A percentile compares a stretch with the other conserved stretches of the same genome.
Conservation (phyloP, 2,329 filamentous ascomycete species). For the Aquanectria penicillioides region DNA sequence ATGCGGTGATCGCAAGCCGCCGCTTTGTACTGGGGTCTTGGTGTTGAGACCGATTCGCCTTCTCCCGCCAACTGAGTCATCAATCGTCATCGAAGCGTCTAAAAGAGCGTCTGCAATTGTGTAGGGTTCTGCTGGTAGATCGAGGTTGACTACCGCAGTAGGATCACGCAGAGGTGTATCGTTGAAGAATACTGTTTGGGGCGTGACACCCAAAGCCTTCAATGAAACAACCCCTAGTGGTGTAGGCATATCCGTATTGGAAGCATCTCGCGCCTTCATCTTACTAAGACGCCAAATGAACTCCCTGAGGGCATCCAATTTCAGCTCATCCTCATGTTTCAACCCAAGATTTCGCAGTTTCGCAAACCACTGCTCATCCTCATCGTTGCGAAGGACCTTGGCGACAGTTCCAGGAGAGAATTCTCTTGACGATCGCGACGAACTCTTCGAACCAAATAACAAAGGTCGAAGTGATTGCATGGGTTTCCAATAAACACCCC, state of each 20-base stretch:
- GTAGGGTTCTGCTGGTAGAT: slow-evolving; percentile 60
- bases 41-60: slow-evolving; percentile 62
- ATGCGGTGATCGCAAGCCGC: slow-evolving; percentile 43
- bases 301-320: slow-evolving; percentile 85
- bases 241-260: slow-evolving; percentile 46
- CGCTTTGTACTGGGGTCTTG: slow-evolving; percentile 56
- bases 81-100: slow-evolving; percentile 90
- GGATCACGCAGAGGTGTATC: slow-evolving; percentile 68
- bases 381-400: slow-evolving; percentile 80
- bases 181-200: slow-evolving; percentile 93
- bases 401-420: slow-evolving; percentile 66
- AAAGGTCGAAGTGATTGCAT: slow-evolving; percentile 71
- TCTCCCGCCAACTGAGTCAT: slow-evolving; percentile 69
- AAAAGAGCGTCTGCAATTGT: slow-evolving; percentile 91
- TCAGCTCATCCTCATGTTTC: slow-evolving; percentile 84
- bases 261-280: slow-evolving; percentile 69
- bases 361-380: slow-evolving; percentile 93
- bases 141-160: slow-evolving; percentile 46
- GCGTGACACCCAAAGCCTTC: slow-evolving; percentile 78
- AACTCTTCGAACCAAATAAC: slow-evolving; percentile 70
- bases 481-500: slow-evolving; percentile 87
- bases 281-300: slow-evolving; percentile 90
- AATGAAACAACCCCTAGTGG: slow-evolving; percentile 69
- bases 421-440: slow-evolving; percentile 66
- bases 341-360: slow-evolving; percentile 88